Evolutionary conservation across 2,329 filamentous ascomycete genomes (phyloP).

Genomic region (Pyrenophora tritici-repentis): DNA sequence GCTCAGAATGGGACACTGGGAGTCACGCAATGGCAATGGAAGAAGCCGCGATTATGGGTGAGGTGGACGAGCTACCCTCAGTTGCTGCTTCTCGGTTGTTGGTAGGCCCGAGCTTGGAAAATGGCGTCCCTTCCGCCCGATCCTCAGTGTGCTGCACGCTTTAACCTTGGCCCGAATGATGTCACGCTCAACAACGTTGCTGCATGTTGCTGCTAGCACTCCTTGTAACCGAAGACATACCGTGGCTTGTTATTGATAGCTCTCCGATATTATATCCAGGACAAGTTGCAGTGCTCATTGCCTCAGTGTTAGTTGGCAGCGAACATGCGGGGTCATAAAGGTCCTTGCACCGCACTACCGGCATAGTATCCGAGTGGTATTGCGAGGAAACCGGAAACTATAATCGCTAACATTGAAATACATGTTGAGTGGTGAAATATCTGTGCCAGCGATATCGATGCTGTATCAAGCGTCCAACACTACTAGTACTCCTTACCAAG

Average conservation of each 20-base stretch:
- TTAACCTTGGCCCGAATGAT: slow-evolving; percentile 6
- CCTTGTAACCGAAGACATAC: too few relatives aligned
- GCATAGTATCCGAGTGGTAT: too few relatives aligned
- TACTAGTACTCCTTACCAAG: slow-evolving; percentile 57
- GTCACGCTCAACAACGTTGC: slow-evolving; percentile 7
- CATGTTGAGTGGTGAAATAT: too few relatives aligned
- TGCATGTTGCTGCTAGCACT: neutral
- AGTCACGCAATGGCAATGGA: slow-evolving; percentile 30
- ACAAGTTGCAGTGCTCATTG: neutral
- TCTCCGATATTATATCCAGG: neutral
- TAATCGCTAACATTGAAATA: neutral
- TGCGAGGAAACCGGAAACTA: too few relatives aligned
- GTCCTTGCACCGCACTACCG: neutral
- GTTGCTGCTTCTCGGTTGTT: slow-evolving; percentile 14
- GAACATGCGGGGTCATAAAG: slow-evolving; percentile 4
- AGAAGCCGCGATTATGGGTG: slow-evolving; percentile 12
- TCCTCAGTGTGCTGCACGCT: slow-evolving; percentile 11
- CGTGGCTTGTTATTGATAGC: too few relatives aligned
- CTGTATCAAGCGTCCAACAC: neutral
- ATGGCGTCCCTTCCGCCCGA: slow-evolving; percentile 16
- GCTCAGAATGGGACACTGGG: slow-evolving; percentile 17
- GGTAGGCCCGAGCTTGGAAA: slow-evolving; percentile 19
- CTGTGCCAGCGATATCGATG: slow-evolving; percentile 5
- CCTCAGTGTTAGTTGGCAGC: neutral
- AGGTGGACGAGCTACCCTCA: slow-evolving; percentile 12